Evolutionary conservation across 2,329 filamentous ascomycete genomes (phyloP).

Genomic region (Colletotrichum sublineola): DNA sequence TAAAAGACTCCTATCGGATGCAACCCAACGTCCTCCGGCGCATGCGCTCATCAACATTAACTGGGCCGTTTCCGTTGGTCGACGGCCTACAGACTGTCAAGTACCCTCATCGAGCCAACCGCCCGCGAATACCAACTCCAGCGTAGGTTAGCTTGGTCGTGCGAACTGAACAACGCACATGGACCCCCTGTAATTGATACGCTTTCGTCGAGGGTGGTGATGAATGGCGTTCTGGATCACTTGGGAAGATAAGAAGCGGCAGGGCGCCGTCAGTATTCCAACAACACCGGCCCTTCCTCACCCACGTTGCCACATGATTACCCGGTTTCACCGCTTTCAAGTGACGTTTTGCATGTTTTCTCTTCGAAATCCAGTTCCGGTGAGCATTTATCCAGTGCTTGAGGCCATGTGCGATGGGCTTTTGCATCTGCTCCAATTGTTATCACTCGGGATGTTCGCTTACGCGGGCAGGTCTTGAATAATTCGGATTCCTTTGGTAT

Average conservation of each 20-base stretch:
- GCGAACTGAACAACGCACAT: neutral
- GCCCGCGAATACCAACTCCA: neutral
- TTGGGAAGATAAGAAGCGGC: neutral
- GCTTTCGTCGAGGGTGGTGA: neutral
- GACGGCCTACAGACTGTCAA: neutral
- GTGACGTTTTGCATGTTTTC: neutral
- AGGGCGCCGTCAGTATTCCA: neutral
- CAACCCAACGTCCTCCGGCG: neutral
- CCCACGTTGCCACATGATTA: too few species aligned
- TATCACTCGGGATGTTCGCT: neutral
- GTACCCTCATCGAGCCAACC: too few species aligned
- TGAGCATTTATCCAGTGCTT: neutral
- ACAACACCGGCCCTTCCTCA: neutral
- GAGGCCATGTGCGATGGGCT: neutral
- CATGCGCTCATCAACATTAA: neutral
- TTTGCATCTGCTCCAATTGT: neutral
- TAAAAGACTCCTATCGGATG: neutral
- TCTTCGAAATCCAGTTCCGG: neutral
- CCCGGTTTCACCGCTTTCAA: neutral
- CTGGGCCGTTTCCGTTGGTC: neutral
- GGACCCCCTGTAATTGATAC: neutral
- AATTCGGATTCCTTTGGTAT: neutral
- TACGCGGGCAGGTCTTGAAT: neutral
- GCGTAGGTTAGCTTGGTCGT: neutral
- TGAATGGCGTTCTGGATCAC: too few species aligned